Percentiles rank a stretch among this genome's conserved stretches.
Conservation (phyloP, 345 rosid species). For the Hirschfeldia incana region DNA sequence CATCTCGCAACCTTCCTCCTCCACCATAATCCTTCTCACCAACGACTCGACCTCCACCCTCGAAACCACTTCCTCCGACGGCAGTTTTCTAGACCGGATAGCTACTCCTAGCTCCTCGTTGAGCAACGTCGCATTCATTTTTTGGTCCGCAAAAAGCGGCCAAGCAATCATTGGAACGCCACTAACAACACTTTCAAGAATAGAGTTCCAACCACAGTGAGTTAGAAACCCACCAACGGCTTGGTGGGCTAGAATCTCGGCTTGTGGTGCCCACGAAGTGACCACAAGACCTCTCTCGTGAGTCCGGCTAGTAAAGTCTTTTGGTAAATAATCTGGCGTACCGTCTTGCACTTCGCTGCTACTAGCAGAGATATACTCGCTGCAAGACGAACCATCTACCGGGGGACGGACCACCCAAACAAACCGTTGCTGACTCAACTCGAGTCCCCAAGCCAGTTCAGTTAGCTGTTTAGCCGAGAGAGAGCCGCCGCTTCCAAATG, state of each 20-base stretch:
- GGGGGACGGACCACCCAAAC: conserved; percentile 38
- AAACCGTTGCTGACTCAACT: conserved; percentile 34
- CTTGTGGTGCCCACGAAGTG: conserved; percentile 68
- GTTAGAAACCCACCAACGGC: conserved; percentile 63
- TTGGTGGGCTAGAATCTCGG: conserved; percentile 49
- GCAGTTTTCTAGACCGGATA: conserved; percentile 8
- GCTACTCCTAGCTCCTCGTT: conserved; percentile 58
- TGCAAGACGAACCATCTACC: not conserved
- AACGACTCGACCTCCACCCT: conserved; percentile 48
- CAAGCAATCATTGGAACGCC: conserved; percentile 56
- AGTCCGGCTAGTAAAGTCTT: conserved; percentile 22
- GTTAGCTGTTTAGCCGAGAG: conserved; percentile 33
- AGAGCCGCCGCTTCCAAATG: conserved; percentile 73
- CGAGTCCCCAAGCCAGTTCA: conserved; percentile 37
- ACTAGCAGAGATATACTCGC: conserved; percentile 10
- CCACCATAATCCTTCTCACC: conserved; percentile 47
- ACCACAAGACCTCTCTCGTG: conserved; percentile 19
- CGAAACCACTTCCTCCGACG: conserved; percentile 18
- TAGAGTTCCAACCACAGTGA: conserved; percentile 91
- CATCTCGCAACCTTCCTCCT: conserved; percentile 46
- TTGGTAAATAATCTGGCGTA: conserved; percentile 17
- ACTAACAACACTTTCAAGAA: conserved; percentile 46
- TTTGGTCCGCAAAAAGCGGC: conserved; percentile 46
- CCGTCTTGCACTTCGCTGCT: not conserved
- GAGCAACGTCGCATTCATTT: conserved; percentile 33